A percentile compares a stretch with the other conserved stretches of the same genome.
phyloP scores from a whole-genome alignment of 345 rosid species.

The Salix koriyanagi region DNA sequence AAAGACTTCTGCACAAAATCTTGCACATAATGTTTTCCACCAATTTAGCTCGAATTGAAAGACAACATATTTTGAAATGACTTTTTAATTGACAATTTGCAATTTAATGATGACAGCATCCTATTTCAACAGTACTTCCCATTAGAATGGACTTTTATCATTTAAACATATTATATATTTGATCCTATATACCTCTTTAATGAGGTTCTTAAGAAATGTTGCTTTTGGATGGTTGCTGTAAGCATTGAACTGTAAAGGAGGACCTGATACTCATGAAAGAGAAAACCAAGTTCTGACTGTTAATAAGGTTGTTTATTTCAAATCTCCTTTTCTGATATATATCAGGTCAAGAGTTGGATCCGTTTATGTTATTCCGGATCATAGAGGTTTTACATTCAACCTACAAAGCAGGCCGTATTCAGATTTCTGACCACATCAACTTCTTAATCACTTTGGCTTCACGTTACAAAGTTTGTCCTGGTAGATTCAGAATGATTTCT shows the following conservation, averaged over 20 bases:
- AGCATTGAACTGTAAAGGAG: not conserved
- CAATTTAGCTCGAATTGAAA: not conserved
- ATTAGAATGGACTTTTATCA: not conserved
- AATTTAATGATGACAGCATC: not conserved
- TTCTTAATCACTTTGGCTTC: conserved; percentile 59
- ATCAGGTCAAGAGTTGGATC: conserved; percentile 66
- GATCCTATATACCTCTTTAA: not conserved
- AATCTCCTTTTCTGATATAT: conserved; percentile 9
- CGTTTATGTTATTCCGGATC: conserved; percentile 43
- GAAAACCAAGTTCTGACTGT: not conserved
- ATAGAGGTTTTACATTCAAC: conserved; percentile 64
- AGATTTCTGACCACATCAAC: conserved; percentile 58
- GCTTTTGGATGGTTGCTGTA: not conserved
- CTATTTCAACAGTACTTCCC: not conserved
- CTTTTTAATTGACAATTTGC: not conserved
- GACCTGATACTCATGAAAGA: conserved; percentile 3
- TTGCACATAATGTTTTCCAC: not conserved
- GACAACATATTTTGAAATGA: not conserved
- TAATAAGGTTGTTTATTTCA: not conserved
- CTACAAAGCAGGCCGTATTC: conserved; percentile 58
- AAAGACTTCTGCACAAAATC: not conserved
- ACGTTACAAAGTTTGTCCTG: conserved; percentile 53
- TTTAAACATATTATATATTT: too few relatives aligned
- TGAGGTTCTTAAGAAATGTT: not conserved
- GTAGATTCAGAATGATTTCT: conserved; percentile 31